A percentile compares a stretch with the other conserved stretches of the same genome.
These are phyloP conservation scores for Schoenoplectus triqueter DNA, from an alignment of 202 grass and related monocot genomes.

Conservation along the genomic window DNA sequence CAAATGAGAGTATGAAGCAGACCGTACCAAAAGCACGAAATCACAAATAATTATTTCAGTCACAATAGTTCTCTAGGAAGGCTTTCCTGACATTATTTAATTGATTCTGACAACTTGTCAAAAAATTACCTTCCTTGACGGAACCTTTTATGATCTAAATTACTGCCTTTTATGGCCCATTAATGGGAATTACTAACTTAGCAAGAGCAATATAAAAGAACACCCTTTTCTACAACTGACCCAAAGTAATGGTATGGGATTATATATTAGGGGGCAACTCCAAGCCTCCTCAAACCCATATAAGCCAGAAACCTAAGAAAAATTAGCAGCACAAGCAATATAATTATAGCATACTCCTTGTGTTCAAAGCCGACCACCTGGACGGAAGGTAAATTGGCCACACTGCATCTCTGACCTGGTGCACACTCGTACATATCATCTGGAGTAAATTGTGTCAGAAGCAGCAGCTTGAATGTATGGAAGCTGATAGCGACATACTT, in stretches of 20 bases:
- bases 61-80: not conserved
- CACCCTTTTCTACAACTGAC: too few species aligned
- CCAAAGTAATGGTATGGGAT: not conserved
- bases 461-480: slow-evolving; percentile 51
- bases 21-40: not conserved
- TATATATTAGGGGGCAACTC: slow-evolving; percentile 2
- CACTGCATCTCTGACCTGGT: slow-evolving; percentile 22
- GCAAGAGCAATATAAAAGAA: not conserved
- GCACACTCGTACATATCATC: slow-evolving; percentile 46
- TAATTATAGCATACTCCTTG: not conserved
- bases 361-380: slow-evolving; percentile 34
- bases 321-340: slow-evolving; percentile 42
- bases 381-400: slow-evolving; percentile 39
- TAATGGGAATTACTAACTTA: not conserved
- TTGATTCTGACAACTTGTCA: not conserved
- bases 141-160: not conserved
- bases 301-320: slow-evolving; percentile 43
- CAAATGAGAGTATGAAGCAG: not conserved
- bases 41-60: not conserved
- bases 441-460: slow-evolving; percentile 38
- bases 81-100: not conserved
- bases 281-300: slow-evolving; percentile 47
- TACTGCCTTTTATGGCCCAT: not conserved
- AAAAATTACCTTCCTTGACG: not conserved
- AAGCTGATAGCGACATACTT: slow-evolving; percentile 47